Percentiles rank a stretch among this genome's conserved stretches.
Evolutionary conservation across 2,329 filamentous ascomycete species (phyloP).

Genomic region (Cryphonectria radicalis): DNA sequence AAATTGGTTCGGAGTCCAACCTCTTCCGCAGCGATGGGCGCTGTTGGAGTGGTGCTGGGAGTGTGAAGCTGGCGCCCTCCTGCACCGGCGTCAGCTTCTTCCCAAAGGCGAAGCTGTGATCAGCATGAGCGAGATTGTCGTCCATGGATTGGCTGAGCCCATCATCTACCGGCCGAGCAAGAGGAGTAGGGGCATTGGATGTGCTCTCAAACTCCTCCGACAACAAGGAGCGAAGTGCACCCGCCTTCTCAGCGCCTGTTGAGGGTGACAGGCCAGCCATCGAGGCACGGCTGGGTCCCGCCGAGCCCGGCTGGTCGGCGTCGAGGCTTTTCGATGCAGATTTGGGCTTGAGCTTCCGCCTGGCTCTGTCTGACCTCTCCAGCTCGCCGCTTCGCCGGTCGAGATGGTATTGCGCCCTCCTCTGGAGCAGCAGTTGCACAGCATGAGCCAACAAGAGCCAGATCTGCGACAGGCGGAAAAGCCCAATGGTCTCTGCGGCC

Average conservation of each 20-base stretch:
- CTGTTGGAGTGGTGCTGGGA: slow-evolving; percentile 48
- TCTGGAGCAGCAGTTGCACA: slow-evolving; percentile 56
- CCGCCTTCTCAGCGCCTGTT: slow-evolving; percentile 40
- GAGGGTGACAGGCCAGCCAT: slow-evolving; percentile 34
- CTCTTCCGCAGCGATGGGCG: slow-evolving; percentile 44
- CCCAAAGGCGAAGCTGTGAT: slow-evolving; percentile 38
- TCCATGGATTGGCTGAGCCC: slow-evolving; percentile 37
- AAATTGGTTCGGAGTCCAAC: slow-evolving; percentile 55
- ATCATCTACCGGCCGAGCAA: slow-evolving; percentile 56
- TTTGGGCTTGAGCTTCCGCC: slow-evolving; percentile 20
- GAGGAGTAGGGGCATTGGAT: slow-evolving; percentile 64
- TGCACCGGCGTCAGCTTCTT: slow-evolving; percentile 52
- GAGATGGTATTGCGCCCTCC: slow-evolving; percentile 62
- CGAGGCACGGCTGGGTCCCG: not conserved
- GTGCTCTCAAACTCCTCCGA: slow-evolving; percentile 64
- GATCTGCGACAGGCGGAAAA: slow-evolving; percentile 66
- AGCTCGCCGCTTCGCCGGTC: slow-evolving; percentile 51
- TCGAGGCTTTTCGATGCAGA: not conserved
- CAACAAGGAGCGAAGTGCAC: slow-evolving; percentile 50
- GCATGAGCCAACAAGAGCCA: slow-evolving; percentile 66
- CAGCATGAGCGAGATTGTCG: slow-evolving; percentile 28
- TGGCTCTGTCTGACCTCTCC: slow-evolving; percentile 27
- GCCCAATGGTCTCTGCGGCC: slow-evolving; percentile 59
- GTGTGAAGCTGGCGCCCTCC: slow-evolving; percentile 54
- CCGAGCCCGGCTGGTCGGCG: slow-evolving; percentile 4